phyloP scores from a whole-genome alignment of 192 early-diverging fungal genomes.

The Coemansia sp. region DNA sequence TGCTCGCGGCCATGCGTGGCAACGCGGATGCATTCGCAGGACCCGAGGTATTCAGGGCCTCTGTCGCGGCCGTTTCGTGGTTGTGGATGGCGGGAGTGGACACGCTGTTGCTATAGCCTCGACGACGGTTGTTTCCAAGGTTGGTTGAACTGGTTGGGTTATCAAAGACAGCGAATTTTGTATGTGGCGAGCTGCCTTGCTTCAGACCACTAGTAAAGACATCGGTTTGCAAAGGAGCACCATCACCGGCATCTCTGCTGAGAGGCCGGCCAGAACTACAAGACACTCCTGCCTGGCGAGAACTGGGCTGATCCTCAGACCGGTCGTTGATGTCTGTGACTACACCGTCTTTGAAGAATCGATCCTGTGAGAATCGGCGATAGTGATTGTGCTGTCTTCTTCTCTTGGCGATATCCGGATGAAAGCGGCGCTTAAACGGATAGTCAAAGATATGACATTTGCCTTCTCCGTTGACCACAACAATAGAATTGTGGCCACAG shows the following conservation, averaged over 20 bases:
- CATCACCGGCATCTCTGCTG: not conserved
- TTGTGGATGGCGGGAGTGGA: slow-evolving; percentile 26
- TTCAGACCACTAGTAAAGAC: not conserved
- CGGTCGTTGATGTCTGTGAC: slow-evolving; percentile 13
- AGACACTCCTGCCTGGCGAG: not conserved
- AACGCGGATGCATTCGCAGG: slow-evolving; percentile 11
- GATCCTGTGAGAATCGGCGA: slow-evolving; percentile 52
- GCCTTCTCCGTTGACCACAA: slow-evolving; percentile 54
- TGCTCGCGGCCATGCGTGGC: slow-evolving; percentile 19
- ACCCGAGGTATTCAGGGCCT: not conserved
- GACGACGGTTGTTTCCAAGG: not conserved
- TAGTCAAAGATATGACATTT: slow-evolving; percentile 56
- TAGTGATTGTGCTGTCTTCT: slow-evolving; percentile 51
- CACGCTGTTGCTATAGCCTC: slow-evolving; percentile 16
- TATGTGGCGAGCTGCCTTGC: not conserved
- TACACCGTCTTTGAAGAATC: slow-evolving; percentile 46
- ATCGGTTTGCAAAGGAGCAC: not conserved
- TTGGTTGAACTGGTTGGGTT: not conserved
- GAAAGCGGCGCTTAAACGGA: slow-evolving; percentile 49
- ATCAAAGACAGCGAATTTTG: not conserved
- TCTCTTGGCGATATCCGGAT: slow-evolving; percentile 41
- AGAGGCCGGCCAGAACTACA: not conserved
- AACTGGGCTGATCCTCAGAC: not conserved
- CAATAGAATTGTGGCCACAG: slow-evolving; percentile 52
- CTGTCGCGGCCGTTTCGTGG: not conserved